phyloP scores from a whole-genome alignment of 257 asterid species.

The Salvia miltiorrhiza region DNA sequence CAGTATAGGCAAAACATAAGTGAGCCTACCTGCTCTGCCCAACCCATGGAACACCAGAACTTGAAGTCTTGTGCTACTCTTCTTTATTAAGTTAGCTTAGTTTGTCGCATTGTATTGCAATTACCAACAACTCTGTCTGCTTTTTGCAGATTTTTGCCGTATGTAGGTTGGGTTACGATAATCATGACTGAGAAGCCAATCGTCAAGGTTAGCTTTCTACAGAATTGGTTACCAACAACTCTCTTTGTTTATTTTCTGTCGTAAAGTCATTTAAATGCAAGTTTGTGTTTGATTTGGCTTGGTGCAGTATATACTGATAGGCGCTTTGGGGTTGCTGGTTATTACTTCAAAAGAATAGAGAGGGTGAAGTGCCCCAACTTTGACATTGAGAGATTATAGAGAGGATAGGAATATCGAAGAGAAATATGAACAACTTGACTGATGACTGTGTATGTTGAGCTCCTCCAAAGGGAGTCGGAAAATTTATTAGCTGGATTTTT shows the following conservation, averaged over 20 bases:
- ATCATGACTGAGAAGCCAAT: conserved; percentile 98
- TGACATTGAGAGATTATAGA: background rate
- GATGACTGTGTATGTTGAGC: conserved; percentile 23
- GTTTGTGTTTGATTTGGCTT: conserved; percentile 11
- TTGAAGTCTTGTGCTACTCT: background rate
- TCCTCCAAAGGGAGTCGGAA: background rate
- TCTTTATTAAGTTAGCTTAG: background rate
- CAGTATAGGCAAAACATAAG: background rate
- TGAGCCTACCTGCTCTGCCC: background rate
- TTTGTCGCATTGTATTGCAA: background rate
- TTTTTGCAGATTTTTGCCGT: conserved; percentile 81
- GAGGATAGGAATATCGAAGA: conserved; percentile 5
- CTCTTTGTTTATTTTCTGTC: background rate
- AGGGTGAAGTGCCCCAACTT: background rate
- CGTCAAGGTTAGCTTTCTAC: conserved; percentile 62
- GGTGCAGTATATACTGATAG: conserved; percentile 85
- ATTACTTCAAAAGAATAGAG: conserved; percentile 84
- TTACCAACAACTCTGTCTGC: background rate
- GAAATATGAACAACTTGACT: background rate
- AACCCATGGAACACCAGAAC: background rate
- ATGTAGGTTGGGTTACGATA: conserved; percentile 98
- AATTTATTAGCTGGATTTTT: conserved; percentile 10
- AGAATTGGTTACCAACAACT: background rate
- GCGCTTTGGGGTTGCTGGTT: conserved; percentile 89
- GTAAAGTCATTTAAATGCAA: background rate